Base-by-base conservation (phyloP, 2,329 filamentous ascomycete species). In the Sporothrix humicola region DNA sequence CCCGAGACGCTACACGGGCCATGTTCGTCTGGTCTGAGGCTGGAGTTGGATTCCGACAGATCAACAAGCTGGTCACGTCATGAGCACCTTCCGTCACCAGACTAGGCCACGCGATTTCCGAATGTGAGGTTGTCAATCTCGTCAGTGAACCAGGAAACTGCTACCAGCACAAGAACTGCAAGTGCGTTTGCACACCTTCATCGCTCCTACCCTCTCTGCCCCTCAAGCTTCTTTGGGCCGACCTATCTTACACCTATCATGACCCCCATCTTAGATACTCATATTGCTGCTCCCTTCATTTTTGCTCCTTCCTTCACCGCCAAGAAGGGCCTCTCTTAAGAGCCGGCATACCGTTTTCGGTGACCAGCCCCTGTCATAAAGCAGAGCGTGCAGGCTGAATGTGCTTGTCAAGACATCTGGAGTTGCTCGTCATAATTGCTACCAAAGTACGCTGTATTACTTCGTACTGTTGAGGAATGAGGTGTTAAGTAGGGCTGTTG, bases 11-110 rank as follows among this genome's bases (percentile, higher is more conserved):
- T 37, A 52, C 44, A 31, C 8, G 15, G 65, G 65, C 65, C 65
- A 52, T 52, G 65, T 68, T 52, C 46, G 20, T 68, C 65, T 68
- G 65, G 46, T 56, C 50, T 58, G 68, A 70, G 7, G 50, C n/a
- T 23, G 10, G 26, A 42, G 50, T 15, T 66, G 42, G 42, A 59
- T 70, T 26, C 20, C 68, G 44, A 37, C 69, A 42, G 42, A 50
- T 52, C 31, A 65, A 63, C n/a, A 23, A 23, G 12, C n/a, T n/a
- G 58, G 58, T 71, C 69, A 63, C 69, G 69, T 63, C 69, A 71
- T 71, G 56, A 46, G 17, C 56, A 37, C n/a, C 26, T 31, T 9
- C 58, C 48, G 58, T 52, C 23, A 23, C 42, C 56, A 52, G 56
- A 20, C 42, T 10, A 17, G 20, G 23, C 23, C 56, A 46, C 42